A percentile compares a stretch with the other conserved stretches of the same genome.
These are phyloP conservation scores for Penicillium samsonianum DNA, from an alignment of 495 filamentous ascomycete genomes.

Conservation along the genomic window DNA sequence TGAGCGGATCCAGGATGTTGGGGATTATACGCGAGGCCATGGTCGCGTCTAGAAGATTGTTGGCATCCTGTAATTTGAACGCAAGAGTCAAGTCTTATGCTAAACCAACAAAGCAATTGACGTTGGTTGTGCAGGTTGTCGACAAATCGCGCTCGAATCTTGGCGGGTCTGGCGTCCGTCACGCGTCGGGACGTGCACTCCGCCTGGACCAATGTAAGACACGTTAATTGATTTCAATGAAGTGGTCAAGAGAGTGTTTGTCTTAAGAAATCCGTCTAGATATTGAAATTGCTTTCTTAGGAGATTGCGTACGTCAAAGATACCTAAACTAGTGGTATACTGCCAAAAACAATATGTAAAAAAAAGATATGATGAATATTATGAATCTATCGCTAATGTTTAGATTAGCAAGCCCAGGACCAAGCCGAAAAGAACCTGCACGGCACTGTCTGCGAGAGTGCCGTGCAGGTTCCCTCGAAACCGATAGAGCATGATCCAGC, in stretches of 20 bases:
- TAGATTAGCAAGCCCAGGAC: constrained; percentile 42
- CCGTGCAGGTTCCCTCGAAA: constrained; percentile 11
- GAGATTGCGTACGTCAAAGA: neutral
- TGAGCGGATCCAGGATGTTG: constrained; percentile 39
- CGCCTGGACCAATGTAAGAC: neutral
- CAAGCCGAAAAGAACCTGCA: constrained; percentile 8
- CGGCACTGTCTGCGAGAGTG: constrained; percentile 9
- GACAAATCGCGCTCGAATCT: constrained; percentile 16
- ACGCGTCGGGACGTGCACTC: constrained; percentile 35
- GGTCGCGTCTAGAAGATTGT: constrained; percentile 27
- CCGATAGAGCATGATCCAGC: constrained; percentile 13
- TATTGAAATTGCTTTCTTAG: neutral
- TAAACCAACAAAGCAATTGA: constrained; percentile 14
- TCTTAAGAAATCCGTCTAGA: no score
- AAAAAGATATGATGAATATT: constrained; percentile 22
- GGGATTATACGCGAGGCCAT: constrained; percentile 42
- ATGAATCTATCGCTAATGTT: constrained; percentile 50
- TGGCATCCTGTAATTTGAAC: constrained; percentile 20
- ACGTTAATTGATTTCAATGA: neutral
- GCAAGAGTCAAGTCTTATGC: constrained; percentile 3
- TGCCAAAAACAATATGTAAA: neutral
- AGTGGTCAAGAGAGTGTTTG: neutral
- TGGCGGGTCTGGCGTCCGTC: constrained; percentile 36
- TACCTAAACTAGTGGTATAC: neutral
- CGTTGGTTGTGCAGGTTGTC: constrained; percentile 17